Conservation (phyloP, 768 basidiomycete species). For the Serendipita vermifera region DNA sequence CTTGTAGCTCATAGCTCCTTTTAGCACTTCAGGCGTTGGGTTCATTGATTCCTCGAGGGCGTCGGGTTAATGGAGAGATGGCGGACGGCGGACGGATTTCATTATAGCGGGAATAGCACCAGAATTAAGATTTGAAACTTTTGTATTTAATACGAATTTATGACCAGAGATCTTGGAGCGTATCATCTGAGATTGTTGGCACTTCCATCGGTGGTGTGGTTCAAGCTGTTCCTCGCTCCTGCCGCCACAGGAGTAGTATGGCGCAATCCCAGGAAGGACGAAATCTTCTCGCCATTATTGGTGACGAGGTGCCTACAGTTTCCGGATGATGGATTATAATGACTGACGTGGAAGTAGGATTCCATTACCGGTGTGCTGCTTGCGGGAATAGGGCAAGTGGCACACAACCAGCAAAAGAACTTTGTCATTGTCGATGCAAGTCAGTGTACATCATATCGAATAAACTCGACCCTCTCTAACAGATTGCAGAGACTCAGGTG, state of each 20-base stretch:
- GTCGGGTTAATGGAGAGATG: too few species aligned
- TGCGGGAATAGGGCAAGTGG: conserved; percentile 88
- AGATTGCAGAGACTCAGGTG: conserved; percentile 65
- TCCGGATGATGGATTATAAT: conserved; percentile 5
- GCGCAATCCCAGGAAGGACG: conserved; percentile 25
- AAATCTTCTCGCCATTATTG: conserved; percentile 85
- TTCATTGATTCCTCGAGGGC: too few species aligned
- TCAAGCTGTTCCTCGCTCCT: too few species aligned
- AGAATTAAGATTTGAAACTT: too few species aligned
- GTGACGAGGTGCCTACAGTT: conserved; percentile 64
- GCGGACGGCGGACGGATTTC: too few species aligned
- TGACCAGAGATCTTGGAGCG: conserved; percentile 46
- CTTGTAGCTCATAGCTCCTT: too few species aligned
- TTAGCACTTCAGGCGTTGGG: too few species aligned
- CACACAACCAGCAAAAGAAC: conserved; percentile 89
- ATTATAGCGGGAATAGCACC: too few species aligned
- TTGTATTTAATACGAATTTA: not conserved
- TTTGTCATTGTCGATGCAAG: conserved; percentile 92
- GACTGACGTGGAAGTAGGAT: conserved; percentile 43
- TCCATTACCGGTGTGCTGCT: conserved; percentile 91
- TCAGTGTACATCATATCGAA: conserved; percentile 29
- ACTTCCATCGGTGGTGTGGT: not conserved
- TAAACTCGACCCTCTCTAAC: not conserved
- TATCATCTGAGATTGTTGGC: conserved; percentile 76
- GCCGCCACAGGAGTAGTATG: too few species aligned